phyloP scores from a whole-genome alignment of 2,329 filamentous ascomycete species.

The Hymenoscyphus scutula region DNA sequence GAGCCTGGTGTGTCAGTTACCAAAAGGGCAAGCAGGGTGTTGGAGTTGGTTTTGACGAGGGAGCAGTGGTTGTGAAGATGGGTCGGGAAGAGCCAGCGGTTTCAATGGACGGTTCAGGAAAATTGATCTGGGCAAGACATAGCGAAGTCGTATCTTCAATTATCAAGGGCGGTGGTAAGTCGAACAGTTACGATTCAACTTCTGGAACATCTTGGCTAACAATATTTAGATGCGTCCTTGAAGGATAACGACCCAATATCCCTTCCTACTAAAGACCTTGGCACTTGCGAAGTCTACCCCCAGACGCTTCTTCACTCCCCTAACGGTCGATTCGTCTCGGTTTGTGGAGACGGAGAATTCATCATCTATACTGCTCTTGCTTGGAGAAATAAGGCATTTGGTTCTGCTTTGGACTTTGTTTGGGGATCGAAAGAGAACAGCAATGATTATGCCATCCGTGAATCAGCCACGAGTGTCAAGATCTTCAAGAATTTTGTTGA shows the following conservation, averaged over 20 bases:
- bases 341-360: conserved; percentile 96
- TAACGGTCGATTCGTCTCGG: conserved; percentile 83
- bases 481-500: conserved; percentile 98
- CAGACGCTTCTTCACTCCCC: conserved; percentile 94
- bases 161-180: conserved; percentile 78
- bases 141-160: conserved; percentile 94
- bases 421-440: conserved; percentile 98
- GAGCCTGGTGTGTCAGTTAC: conserved; percentile 96
- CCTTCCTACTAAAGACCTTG: conserved; percentile 89
- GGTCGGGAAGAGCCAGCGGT: conserved; percentile 95
- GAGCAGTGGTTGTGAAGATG: conserved; percentile 96
- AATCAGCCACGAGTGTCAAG: conserved; percentile 91
- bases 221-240: conserved; percentile 62
- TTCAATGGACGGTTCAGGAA: conserved; percentile 94
- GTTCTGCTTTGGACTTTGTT: conserved; percentile 90
- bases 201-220: conserved; percentile 31
- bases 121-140: conserved; percentile 93
- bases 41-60: conserved; percentile 95
- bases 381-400: conserved; percentile 97
- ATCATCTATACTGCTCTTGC: conserved; percentile 97
- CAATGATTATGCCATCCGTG: conserved; percentile 96
- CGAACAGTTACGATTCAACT: background rate
- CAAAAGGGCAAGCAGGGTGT: conserved; percentile 93
- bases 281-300: conserved; percentile 94
- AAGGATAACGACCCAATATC: conserved; percentile 89